phyloP scores from a whole-genome alignment of 2,329 filamentous ascomycete species.

The Pseudophaeomoniella oleicola region DNA sequence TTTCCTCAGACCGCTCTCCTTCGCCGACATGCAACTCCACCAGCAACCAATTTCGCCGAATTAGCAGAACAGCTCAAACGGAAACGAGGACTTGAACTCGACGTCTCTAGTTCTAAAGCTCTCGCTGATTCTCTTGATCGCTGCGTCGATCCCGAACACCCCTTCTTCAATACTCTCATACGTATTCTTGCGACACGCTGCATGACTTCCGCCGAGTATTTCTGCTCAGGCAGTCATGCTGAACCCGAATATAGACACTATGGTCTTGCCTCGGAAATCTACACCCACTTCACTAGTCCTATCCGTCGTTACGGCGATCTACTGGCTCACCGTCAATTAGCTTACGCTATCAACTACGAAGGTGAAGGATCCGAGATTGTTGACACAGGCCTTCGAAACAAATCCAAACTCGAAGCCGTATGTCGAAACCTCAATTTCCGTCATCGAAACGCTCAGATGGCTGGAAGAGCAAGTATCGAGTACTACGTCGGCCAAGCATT shows the following conservation, averaged over 20 bases:
- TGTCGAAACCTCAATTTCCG: slow-evolving; percentile 98
- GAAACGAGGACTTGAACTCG: slow-evolving; percentile 67
- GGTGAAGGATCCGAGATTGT: slow-evolving; percentile 43
- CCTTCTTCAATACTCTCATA: slow-evolving; percentile 97
- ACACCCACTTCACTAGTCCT: slow-evolving; percentile 95
- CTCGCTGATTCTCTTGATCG: slow-evolving; percentile 81
- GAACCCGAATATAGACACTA: slow-evolving; percentile 96
- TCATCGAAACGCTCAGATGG: slow-evolving; percentile 93
- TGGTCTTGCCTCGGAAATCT: slow-evolving; percentile 88
- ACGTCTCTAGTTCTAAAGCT: slow-evolving; percentile 77
- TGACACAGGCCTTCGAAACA: slow-evolving; percentile 67
- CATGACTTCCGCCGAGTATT: slow-evolving; percentile 99
- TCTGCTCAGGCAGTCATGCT: slow-evolving; percentile 82
- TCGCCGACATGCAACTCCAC: slow-evolving; percentile 79
- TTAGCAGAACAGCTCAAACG: slow-evolving; percentile 79
- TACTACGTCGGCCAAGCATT: slow-evolving; percentile 97
- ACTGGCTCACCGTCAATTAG: slow-evolving; percentile 83
- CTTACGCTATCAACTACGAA: slow-evolving; percentile 84
- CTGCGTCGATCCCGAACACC: slow-evolving; percentile 65
- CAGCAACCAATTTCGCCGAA: slow-evolving; percentile 93
- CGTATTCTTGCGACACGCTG: slow-evolving; percentile 95
- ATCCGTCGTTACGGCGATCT: slow-evolving; percentile 97
- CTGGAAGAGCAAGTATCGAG: slow-evolving; percentile 82
- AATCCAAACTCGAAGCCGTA: slow-evolving; percentile 75
- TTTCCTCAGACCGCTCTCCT: slow-evolving; percentile 94